Evolutionary conservation across 2,329 filamentous ascomycete species (phyloP).

Genomic region (Ilyonectria sp.): DNA sequence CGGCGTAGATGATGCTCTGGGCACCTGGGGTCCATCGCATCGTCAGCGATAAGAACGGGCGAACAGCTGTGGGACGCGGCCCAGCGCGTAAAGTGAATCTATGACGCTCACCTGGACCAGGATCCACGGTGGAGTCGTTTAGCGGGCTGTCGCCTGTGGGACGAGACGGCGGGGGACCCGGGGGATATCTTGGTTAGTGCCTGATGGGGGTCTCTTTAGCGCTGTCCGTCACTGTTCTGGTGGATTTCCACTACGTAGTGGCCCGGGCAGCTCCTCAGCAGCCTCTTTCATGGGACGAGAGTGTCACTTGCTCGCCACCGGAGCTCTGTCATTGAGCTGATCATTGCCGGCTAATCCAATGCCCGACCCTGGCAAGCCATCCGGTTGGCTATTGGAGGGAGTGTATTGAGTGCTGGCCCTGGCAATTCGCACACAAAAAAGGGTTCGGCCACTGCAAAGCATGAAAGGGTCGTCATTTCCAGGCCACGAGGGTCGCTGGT

Average conservation of each 20-base stretch:
- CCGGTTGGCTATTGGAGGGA: slow-evolving; percentile 2
- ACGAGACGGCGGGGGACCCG: slow-evolving; percentile 24
- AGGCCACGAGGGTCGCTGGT: not conserved
- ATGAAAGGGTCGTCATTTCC: not conserved
- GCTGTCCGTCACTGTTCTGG: slow-evolving; percentile 1
- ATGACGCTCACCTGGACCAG: slow-evolving; percentile 32
- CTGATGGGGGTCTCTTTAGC: slow-evolving; percentile 21
- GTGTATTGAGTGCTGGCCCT: slow-evolving; percentile 7
- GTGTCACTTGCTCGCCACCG: slow-evolving; percentile 1
- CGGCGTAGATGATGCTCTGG: not conserved
- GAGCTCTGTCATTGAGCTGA: not conserved
- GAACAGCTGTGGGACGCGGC: slow-evolving; percentile 12
- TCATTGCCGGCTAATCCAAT: not conserved
- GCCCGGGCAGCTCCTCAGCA: not conserved
- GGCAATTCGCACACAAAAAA: slow-evolving; percentile 7
- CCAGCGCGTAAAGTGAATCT: slow-evolving; percentile 34
- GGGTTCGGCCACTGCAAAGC: slow-evolving; percentile 14
- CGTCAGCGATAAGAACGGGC: not conserved
- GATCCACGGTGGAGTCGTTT: slow-evolving; percentile 23
- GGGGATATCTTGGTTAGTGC: slow-evolving; percentile 21
- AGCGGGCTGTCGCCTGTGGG: slow-evolving; percentile 13
- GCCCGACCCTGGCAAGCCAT: not conserved
- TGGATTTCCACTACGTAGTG: not conserved
- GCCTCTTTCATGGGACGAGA: not conserved
- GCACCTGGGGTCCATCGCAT: not conserved